Conservation (phyloP, 164 flowering plant species). For the Stephania yunnanensis region DNA sequence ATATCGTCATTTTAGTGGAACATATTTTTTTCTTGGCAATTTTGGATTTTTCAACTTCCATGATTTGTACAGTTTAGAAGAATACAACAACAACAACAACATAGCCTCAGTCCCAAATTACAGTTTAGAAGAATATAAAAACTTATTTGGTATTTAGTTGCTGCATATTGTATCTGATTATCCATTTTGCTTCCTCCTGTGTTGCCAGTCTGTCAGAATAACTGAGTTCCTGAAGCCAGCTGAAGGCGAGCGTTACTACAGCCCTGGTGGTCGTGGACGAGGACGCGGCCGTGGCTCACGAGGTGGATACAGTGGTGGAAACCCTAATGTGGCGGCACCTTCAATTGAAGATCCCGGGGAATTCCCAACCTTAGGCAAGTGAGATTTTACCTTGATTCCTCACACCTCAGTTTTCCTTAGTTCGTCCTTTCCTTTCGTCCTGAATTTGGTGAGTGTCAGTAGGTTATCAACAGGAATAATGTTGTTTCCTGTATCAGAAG, state of each 20-base stretch:
- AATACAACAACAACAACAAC: too few relatives aligned
- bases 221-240: conserved; percentile 90
- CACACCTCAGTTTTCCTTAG: not conserved
- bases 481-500: conserved; percentile 29
- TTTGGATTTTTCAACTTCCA: not conserved
- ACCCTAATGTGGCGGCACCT: conserved; percentile 29
- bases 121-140: not conserved
- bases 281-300: conserved; percentile 77
- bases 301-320: conserved; percentile 54
- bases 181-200: not conserved
- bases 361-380: conserved; percentile 67
- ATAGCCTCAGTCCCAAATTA: too few relatives aligned
- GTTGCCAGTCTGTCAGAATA: conserved; percentile 63
- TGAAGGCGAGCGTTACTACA: conserved; percentile 60
- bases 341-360: conserved; percentile 42
- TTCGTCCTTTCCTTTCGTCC: conserved; percentile 9
- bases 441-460: conserved; percentile 16
- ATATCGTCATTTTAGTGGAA: too few relatives aligned
- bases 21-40: not conserved
- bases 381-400: conserved; percentile 17
- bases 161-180: not conserved
- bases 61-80: not conserved
- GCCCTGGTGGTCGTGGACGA: conserved; percentile 64
- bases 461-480: conserved; percentile 28
- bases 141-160: not conserved